phyloP scores from a whole-genome alignment of 2,329 filamentous ascomycete species.

The Pseudocercospora cruenta region DNA sequence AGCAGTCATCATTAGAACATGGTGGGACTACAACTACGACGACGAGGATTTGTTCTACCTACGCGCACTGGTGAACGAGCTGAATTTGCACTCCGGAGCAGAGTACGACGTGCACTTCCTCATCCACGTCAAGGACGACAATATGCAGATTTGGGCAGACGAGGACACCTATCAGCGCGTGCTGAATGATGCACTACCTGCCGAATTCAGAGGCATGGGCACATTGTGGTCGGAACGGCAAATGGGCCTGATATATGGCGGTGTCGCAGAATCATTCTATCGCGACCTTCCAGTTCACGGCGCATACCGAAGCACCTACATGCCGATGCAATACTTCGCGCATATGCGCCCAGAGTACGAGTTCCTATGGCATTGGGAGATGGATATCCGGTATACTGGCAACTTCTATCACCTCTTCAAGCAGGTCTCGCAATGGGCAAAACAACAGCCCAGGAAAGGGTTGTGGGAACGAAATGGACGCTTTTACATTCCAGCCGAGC shows the following conservation, averaged over 20 bases:
- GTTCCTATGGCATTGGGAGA: constrained; percentile 93
- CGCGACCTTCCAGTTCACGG: constrained; percentile 70
- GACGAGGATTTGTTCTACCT: constrained; percentile 82
- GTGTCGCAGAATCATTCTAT: constrained; percentile 54
- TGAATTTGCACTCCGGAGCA: constrained; percentile 75
- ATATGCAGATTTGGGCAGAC: constrained; percentile 80
- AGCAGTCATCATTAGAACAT: constrained; percentile 79
- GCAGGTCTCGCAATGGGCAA: constrained; percentile 67
- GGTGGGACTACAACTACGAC: constrained; percentile 78
- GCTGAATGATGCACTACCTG: constrained; percentile 52
- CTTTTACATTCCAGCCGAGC: constrained; percentile 74
- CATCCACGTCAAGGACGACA: constrained; percentile 79
- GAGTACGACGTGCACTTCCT: constrained; percentile 84
- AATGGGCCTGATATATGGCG: constrained; percentile 59
- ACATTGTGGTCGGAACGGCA: constrained; percentile 58
- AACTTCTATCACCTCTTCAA: constrained; percentile 83
- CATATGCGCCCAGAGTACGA: constrained; percentile 87
- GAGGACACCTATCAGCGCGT: constrained; percentile 72
- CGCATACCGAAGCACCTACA: constrained; percentile 74
- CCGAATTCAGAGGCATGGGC: constrained; percentile 56
- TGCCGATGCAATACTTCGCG: constrained; percentile 94
- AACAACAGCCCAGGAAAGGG: constrained; percentile 68
- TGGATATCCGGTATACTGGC: constrained; percentile 87
- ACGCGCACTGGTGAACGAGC: constrained; percentile 77
- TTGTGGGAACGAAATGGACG: constrained; percentile 77